Base-by-base conservation (phyloP, 2,329 filamentous ascomycete genomes). In the Beauveria medogensis region DNA sequence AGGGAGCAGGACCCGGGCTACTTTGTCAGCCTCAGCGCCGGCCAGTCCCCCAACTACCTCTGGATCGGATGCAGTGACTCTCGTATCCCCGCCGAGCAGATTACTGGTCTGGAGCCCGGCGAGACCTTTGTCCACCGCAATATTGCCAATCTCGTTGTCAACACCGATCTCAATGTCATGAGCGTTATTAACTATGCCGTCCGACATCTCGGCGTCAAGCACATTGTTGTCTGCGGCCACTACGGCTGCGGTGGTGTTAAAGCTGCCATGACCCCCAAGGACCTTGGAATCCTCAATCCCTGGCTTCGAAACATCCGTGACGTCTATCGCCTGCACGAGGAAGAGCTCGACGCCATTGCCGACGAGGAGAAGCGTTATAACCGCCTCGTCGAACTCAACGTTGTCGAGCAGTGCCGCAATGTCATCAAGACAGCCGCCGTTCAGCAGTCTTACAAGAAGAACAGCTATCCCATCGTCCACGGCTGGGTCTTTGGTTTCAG, bases 71-170 rank as follows among this genome's bases (percentile, higher is more conserved):
- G 92, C 81, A 88, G 88, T 74, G 92, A 96, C 79, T 91, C 87
- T 46, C 90, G 92, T 66, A 90, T 93, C 71, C 92, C 92, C n/a
- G 92, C 93, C 68, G 93, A 92, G 70, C 90, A 90, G 70, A 86
- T 97, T 72, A 86, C 91, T 52, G 88, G 89, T 66, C 83, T 93
- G 61, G 81, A 89, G 70, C 90, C 92, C n/a, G 92, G 92, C 67
- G 91, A 96, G 75, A 88, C 93, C 69, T 97, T 96, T 74, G 88
- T 95, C 67, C 91, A 96, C 80, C 90, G 92, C 75, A 96, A 97
- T 71, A 96, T 96, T 74, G 92, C 91, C 76, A 96, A 96, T 79
- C 82, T 95, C 65, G 82, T 96, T 61, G 85, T 86, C 76, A 85
- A 87, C 71, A 87, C 85, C 65, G 92, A 97, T 72, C 82, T 95